A percentile compares a stretch with the other conserved stretches of the same genome.
Conservation (phyloP, 2,329 filamentous ascomycete genomes). For the Penicillium sp. region DNA sequence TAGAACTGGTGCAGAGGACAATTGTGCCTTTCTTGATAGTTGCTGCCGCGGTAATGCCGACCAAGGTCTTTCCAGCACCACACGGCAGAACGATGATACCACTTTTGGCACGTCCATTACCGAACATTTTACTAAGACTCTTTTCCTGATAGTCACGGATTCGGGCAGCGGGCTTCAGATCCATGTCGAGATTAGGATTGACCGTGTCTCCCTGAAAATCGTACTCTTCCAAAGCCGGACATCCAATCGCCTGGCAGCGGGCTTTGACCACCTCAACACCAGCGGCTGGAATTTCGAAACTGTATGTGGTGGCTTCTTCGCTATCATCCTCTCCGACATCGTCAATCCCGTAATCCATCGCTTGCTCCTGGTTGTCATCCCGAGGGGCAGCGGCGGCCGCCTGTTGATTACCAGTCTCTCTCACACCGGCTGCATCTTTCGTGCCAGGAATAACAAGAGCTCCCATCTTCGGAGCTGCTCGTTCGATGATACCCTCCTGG, state of each 20-base stretch:
- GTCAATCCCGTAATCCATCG: slow-evolving; percentile 64
- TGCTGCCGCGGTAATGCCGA: slow-evolving; percentile 96
- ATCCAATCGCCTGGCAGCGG: slow-evolving; percentile 77
- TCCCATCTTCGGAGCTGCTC: slow-evolving; percentile 77
- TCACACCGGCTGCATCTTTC: slow-evolving; percentile 82
- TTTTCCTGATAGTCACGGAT: slow-evolving; percentile 74
- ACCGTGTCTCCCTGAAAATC: slow-evolving; percentile 88
- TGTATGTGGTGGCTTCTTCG: slow-evolving; percentile 81
- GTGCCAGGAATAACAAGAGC: slow-evolving; percentile 90
- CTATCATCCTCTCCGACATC: slow-evolving; percentile 71
- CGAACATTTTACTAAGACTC: slow-evolving; percentile 98
- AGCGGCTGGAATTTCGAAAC: slow-evolving; percentile 81
- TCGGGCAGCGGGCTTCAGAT: slow-evolving; percentile 59
- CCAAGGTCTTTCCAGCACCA: slow-evolving; percentile 92
- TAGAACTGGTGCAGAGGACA: slow-evolving; percentile 91
- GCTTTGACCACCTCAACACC: slow-evolving; percentile 83
- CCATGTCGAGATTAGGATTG: slow-evolving; percentile 90
- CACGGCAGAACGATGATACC: slow-evolving; percentile 96
- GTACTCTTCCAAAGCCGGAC: slow-evolving; percentile 91
- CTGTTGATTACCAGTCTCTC: slow-evolving; percentile 57
- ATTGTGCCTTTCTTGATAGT: slow-evolving; percentile 97
- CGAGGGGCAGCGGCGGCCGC: slow-evolving; percentile 34
- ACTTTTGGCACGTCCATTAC: slow-evolving; percentile 93
- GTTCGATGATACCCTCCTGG: slow-evolving; percentile 67
- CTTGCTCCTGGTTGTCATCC: slow-evolving; percentile 49